phyloP scores from a whole-genome alignment of 2,329 filamentous ascomycete genomes.

The Trichoderma atrobrunneum region DNA sequence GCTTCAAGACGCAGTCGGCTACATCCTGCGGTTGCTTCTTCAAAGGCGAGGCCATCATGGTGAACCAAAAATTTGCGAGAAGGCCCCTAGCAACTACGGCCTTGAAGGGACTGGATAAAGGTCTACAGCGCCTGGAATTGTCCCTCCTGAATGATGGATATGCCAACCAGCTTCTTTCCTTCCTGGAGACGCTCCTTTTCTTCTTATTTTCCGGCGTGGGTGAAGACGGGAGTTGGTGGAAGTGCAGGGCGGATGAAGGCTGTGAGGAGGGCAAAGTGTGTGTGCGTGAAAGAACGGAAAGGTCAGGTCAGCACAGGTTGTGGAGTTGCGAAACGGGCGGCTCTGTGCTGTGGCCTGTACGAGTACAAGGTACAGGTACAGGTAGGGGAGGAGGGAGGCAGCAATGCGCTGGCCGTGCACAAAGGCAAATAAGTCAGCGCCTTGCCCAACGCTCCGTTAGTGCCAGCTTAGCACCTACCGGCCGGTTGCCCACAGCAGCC shows the following conservation, averaged over 20 bases:
- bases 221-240: background rate
- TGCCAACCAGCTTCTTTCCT: background rate
- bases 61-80: conserved; percentile 9
- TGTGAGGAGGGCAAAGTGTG: conserved; percentile 13
- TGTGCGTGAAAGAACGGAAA: conserved; percentile 18
- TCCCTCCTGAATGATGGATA: background rate
- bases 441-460: conserved; percentile 7
- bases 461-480: conserved; percentile 3
- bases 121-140: background rate
- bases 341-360: conserved; percentile 7
- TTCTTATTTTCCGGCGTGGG: background rate
- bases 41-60: conserved; percentile 57
- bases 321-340: conserved; percentile 16
- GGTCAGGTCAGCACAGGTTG: background rate
- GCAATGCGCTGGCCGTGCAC: conserved; percentile 10
- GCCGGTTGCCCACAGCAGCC: conserved; percentile 5
- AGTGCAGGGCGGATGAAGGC: conserved; percentile 9
- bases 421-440: background rate
- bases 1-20: conserved; percentile 66
- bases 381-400: conserved; percentile 4
- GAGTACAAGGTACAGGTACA: background rate
- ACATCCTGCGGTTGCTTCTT: conserved; percentile 63
- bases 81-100: conserved; percentile 1
- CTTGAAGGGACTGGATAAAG: background rate
- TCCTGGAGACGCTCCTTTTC: background rate